A percentile compares a stretch with the other conserved stretches of the same genome.
Conservation (phyloP, 306 rosid species). For the Citrullus amarus region DNA sequence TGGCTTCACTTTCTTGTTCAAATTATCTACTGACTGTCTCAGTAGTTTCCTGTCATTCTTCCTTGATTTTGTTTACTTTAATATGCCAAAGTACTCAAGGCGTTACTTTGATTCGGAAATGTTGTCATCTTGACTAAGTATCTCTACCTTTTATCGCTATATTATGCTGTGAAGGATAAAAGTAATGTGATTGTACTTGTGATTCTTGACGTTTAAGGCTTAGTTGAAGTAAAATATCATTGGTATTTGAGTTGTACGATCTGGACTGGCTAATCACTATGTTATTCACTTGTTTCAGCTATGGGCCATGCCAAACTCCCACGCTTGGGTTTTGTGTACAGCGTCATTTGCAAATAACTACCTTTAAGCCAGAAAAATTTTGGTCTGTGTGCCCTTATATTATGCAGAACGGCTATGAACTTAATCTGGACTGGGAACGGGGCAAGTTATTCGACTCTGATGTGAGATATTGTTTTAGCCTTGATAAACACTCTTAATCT, state of each 20-base stretch:
- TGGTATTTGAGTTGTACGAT: not conserved
- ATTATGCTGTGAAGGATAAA: not conserved
- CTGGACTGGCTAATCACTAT: not conserved
- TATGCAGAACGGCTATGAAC: constrained; percentile 65
- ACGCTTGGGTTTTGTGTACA: constrained; percentile 95
- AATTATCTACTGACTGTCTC: not conserved
- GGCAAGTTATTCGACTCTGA: constrained; percentile 70
- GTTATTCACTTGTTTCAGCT: constrained; percentile 50
- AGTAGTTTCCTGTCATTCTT: not conserved
- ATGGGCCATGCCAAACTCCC: constrained; percentile 99
- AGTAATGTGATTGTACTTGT: not conserved
- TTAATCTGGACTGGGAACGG: constrained; percentile 91
- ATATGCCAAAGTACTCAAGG: not conserved
- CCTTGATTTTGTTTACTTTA: not conserved
- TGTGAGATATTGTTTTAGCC: constrained; percentile 32
- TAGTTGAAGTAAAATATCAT: not conserved
- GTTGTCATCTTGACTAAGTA: not conserved
- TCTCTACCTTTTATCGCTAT: not conserved
- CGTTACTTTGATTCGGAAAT: not conserved
- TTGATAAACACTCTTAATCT: constrained; percentile 1
- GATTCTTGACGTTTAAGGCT: not conserved
- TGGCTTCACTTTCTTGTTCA: not conserved
- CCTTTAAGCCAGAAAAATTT: constrained; percentile 87
- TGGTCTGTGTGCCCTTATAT: constrained; percentile 80
- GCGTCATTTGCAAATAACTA: constrained; percentile 79